Evolutionary conservation across 176 grass and related monocot genomes (phyloP).

Genomic region (Oryza australiensis): DNA sequence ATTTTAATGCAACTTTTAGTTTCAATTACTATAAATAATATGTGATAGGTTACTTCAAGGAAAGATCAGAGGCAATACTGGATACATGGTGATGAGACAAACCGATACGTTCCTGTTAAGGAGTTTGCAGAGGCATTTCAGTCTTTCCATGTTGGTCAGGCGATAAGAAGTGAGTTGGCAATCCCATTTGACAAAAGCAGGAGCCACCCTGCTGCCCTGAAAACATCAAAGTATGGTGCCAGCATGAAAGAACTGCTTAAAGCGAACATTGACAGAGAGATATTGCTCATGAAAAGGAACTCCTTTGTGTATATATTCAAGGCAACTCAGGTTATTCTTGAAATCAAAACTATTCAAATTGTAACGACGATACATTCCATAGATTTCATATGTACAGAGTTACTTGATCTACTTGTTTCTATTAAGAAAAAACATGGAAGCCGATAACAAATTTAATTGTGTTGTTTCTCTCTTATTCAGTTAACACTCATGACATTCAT

Average conservation of each 20-base stretch:
- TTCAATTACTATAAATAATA: slow-evolving; percentile 5
- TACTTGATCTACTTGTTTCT: not conserved
- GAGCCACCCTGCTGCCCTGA: slow-evolving; percentile 72
- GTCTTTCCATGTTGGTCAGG: slow-evolving; percentile 57
- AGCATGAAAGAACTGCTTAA: slow-evolving; percentile 66
- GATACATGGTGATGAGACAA: slow-evolving; percentile 56
- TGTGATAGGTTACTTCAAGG: slow-evolving; percentile 65
- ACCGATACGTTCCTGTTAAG: slow-evolving; percentile 64
- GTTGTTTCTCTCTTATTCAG: slow-evolving; percentile 27
- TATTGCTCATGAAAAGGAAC: slow-evolving; percentile 82
- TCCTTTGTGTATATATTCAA: slow-evolving; percentile 78
- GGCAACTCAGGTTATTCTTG: slow-evolving; percentile 52
- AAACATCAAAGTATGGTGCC: slow-evolving; percentile 69
- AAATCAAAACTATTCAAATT: not conserved
- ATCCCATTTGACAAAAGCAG: slow-evolving; percentile 62
- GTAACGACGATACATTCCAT: not conserved
- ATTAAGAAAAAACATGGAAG: slow-evolving; percentile 2
- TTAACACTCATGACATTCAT: slow-evolving; percentile 55
- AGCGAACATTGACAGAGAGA: slow-evolving; percentile 67
- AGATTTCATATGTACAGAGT: not conserved
- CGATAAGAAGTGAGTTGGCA: slow-evolving; percentile 48
- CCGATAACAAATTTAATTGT: not conserved
- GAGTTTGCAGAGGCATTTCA: slow-evolving; percentile 73
- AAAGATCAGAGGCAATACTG: slow-evolving; percentile 88
- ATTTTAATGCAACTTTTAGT: not conserved